Conservation (phyloP, 164 flowering plant genomes). For the Saururus chinensis region DNA sequence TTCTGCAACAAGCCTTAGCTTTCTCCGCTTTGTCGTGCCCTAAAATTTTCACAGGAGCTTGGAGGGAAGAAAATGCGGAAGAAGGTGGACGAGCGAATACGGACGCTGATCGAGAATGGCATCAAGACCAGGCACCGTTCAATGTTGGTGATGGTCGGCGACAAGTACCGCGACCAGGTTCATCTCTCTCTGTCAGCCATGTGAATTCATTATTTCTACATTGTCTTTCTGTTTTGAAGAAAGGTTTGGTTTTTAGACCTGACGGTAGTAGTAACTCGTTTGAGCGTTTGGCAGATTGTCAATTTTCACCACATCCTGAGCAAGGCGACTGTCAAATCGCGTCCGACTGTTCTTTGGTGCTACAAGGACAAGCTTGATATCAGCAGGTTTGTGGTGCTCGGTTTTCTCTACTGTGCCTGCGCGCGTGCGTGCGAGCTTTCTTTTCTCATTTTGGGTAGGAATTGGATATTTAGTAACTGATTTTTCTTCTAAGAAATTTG, state of each 20-base stretch:
- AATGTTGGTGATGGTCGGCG: conserved; percentile 77
- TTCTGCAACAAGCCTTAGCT: too few relatives aligned
- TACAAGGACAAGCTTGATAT: conserved; percentile 79
- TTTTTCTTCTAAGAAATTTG: too few relatives aligned
- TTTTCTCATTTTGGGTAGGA: not conserved
- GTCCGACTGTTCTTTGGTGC: conserved; percentile 78
- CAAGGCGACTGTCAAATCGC: conserved; percentile 52
- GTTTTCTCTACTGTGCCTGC: not conserved
- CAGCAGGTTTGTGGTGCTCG: conserved; percentile 54
- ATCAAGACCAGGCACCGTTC: conserved; percentile 79
- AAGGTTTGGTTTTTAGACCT: not conserved
- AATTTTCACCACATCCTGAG: conserved; percentile 70
- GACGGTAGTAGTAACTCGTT: not conserved
- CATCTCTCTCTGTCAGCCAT: conserved; percentile 22
- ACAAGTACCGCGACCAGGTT: conserved; percentile 88
- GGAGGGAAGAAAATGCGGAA: conserved; percentile 48
- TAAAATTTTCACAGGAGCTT: too few relatives aligned
- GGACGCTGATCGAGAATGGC: conserved; percentile 84
- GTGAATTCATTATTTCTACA: not conserved
- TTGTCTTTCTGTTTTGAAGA: not conserved
- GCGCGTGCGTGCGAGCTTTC: too few relatives aligned
- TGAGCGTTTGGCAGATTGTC: conserved; percentile 48
- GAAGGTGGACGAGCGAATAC: conserved; percentile 89
- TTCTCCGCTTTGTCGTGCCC: too few relatives aligned
- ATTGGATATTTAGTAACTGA: too few relatives aligned